A percentile compares a stretch with the other conserved stretches of the same genome.
Conservation (phyloP, 1,139 yeast genomes). For the Candida mesenterica region DNA sequence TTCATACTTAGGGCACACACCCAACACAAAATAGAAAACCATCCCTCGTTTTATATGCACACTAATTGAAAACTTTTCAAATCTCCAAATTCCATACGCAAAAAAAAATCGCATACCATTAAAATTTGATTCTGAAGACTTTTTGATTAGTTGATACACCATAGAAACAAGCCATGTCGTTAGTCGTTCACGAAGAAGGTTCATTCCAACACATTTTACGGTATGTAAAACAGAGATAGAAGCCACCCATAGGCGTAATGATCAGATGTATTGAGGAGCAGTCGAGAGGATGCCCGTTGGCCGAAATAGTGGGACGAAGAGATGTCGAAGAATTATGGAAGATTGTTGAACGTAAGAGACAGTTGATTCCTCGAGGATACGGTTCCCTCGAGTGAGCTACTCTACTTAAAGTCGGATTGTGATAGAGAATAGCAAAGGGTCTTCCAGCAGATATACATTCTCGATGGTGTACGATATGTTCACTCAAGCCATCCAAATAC, state of each 20-base stretch:
- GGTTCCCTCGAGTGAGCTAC: too few species aligned
- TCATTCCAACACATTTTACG: conserved; percentile 99
- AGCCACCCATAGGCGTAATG: not conserved
- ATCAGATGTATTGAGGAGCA: not conserved
- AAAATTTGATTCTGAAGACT: conserved; percentile 7
- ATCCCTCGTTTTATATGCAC: conserved; percentile 1
- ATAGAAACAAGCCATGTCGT: conserved; percentile 54
- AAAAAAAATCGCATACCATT: conserved; percentile 10
- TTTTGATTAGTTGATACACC: conserved; percentile 10
- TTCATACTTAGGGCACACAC: not conserved
- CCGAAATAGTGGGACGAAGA: not conserved
- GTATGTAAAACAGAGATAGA: too few species aligned
- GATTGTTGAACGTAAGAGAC: too few species aligned
- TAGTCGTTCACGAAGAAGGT: conserved; percentile 98
- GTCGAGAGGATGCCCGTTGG: too few species aligned
- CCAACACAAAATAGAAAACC: not conserved
- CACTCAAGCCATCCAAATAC: too few species aligned
- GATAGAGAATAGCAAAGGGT: too few species aligned
- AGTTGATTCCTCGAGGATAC: too few species aligned
- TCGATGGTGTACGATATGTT: too few species aligned
- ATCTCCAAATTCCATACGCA: not conserved
- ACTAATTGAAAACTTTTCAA: not conserved
- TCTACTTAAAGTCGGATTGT: too few species aligned
- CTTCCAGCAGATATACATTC: too few species aligned
- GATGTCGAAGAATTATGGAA: too few species aligned